Base-by-base conservation (phyloP, 768 basidiomycete genomes). In the Russula vinacea region DNA sequence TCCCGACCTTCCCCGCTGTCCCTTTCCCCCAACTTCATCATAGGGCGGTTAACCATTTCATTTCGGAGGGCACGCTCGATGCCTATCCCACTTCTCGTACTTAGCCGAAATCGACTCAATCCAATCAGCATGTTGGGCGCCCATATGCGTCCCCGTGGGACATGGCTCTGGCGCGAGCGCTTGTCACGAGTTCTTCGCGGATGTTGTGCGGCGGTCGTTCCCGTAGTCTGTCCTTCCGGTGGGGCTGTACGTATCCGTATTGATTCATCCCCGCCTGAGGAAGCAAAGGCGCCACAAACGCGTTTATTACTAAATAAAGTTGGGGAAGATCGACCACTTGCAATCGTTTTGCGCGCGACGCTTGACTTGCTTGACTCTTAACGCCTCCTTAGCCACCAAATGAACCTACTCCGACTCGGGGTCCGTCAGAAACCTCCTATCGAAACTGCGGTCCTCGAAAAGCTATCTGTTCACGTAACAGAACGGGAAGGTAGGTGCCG, bases 281-380 rank as follows among this genome's bases (percentile, higher is more conserved):
- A 50, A 26, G 49, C 17, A 32, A 32, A 42, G 17, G 29, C 56
- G n/a, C 40, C 56, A 19, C 26, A 50, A 24, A 56, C 11, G 24
- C 40, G 7, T 9, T 39, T n/a, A 24, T 37, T 39, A 4, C 40
- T 13, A 33, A 58, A 47, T 16, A 35, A 47, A 45, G 44, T 47
- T 58, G 19, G 32, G n/a, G n/a, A 58, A 47, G 56, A 58, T 58
- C 56, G n/a, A 16, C 37, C 13, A 35, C 35, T 26, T 24, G 11
- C 45, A 37, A 24, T 9, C 42, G 14, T 4, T 45, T 47, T 22
- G 45, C 39, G 60, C 17, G n/a, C n/a, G 22, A 37, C 42, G 3
- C 9, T 22, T n/a, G 19, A 22, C 44, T 52, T 52, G 19, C 50
- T 29, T 17, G 22, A 14, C 37, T 11, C 24, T 32, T 17, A 32